Conservation (phyloP, 1,284 basidiomycete species). For the Rhodotorula sp. region DNA sequence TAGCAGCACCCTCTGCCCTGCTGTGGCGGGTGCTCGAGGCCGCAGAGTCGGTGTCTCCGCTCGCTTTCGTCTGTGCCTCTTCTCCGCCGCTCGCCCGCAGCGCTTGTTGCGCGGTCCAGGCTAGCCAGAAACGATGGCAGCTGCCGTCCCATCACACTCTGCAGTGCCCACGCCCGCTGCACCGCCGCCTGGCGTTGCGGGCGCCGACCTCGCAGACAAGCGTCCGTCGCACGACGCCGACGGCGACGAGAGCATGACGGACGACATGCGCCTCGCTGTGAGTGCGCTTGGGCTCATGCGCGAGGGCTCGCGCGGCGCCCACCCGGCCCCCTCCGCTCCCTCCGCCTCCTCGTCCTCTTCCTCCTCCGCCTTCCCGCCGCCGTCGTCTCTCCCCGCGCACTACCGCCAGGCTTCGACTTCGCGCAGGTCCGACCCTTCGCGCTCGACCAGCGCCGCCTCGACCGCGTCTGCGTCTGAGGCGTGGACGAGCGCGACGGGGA, state of each 20-base stretch:
- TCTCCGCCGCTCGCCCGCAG: too few relatives aligned
- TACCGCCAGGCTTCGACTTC: slow-evolving; percentile 5
- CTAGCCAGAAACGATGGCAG: too few relatives aligned
- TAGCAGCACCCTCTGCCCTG: too few relatives aligned
- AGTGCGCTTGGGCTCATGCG: slow-evolving; percentile 26
- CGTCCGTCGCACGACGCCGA: background rate
- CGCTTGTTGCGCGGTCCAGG: too few relatives aligned
- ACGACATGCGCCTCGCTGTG: slow-evolving; percentile 27
- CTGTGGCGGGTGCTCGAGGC: too few relatives aligned
- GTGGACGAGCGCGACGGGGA: slow-evolving; percentile 10
- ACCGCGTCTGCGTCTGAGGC: slow-evolving; percentile 21
- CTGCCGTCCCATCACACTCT: background rate
- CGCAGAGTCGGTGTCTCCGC: too few relatives aligned
- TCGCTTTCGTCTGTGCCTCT: too few relatives aligned
- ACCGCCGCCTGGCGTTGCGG: too few relatives aligned
- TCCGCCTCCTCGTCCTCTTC: background rate
- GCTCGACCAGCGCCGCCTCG: slow-evolving; percentile 27
- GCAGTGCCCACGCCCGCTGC: background rate
- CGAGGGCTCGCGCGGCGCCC: slow-evolving; percentile 6
- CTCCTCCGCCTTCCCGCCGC: background rate
- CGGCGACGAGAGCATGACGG: slow-evolving; percentile 25
- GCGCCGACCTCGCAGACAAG: background rate
- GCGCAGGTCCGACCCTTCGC: slow-evolving; percentile 13
- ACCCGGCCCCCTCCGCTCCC: background rate
- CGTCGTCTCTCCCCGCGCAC: background rate